These are phyloP conservation scores for Leishmania braziliensis DNA, from an alignment of 208 protist genomes.

Conservation along the genomic window DNA sequence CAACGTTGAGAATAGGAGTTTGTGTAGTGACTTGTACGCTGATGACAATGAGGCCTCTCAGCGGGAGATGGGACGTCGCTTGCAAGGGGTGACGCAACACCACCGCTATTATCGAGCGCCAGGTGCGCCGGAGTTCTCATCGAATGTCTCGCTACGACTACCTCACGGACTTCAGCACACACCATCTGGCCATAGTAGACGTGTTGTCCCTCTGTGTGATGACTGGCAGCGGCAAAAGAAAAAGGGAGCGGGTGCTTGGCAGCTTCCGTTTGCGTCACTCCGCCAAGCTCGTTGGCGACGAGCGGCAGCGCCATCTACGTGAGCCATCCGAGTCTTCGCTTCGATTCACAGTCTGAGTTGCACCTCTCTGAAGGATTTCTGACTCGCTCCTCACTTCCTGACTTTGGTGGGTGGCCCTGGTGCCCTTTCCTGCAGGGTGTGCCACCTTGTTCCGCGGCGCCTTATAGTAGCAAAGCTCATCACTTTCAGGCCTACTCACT, in stretches of 20 bases:
- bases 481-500: constrained; percentile 13
- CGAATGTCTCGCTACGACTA: constrained; percentile 16
- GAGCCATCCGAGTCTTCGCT: constrained; percentile 7
- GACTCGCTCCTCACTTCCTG: not conserved
- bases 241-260: constrained; percentile 2
- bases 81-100: constrained; percentile 4
- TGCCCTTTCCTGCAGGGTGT: constrained; percentile 1
- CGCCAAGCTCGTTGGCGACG: constrained; percentile 18
- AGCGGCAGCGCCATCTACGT: constrained; percentile 15
- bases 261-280: constrained; percentile 1
- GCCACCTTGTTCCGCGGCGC: not conserved
- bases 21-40: not conserved
- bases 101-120: not conserved
- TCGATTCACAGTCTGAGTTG: not conserved
- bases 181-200: constrained; percentile 30
- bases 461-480: not conserved
- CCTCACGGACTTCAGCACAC: constrained; percentile 26
- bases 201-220: constrained; percentile 18
- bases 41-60: constrained; percentile 10
- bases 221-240: not conserved
- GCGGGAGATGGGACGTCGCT: constrained; percentile 5
- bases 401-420: not conserved
- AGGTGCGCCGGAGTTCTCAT: not conserved
- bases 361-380: not conserved
- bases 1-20: not conserved